These are phyloP conservation scores for Sabuloglossum arenarium DNA, from an alignment of 495 filamentous ascomycete species.

Conservation along the genomic window DNA sequence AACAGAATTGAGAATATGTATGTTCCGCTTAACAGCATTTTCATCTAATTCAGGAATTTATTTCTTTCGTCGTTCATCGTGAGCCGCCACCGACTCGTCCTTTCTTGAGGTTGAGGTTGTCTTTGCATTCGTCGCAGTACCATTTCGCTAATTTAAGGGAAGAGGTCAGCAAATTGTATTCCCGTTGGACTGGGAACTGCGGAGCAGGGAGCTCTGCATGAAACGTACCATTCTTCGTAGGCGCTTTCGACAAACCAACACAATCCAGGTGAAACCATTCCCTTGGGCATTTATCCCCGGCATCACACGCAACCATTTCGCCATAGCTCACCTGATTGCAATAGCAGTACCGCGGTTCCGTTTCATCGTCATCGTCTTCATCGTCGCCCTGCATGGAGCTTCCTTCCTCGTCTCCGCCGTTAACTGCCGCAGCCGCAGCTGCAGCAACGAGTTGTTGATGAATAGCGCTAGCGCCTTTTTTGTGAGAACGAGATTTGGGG, in stretches of 20 bases:
- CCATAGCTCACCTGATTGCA: constrained; percentile 88
- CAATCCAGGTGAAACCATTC: constrained; percentile 97
- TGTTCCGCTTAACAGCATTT: too few species aligned
- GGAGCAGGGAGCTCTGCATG: too few species aligned
- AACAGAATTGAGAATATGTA: too few species aligned
- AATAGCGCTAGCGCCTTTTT: constrained; percentile 30
- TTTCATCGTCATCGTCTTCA: constrained; percentile 45
- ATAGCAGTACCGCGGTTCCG: constrained; percentile 81
- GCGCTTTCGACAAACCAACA: constrained; percentile 70
- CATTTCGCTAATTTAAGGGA: constrained; percentile 46
- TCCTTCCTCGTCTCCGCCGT: constrained; percentile 9
- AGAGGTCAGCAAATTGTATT: neutral
- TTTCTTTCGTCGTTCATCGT: neutral
- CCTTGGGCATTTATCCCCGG: constrained; percentile 48
- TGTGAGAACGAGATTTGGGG: constrained; percentile 42
- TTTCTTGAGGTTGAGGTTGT: constrained; percentile 40
- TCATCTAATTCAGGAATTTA: too few species aligned
- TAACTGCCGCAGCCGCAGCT: constrained; percentile 17
- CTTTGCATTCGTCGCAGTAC: constrained; percentile 78
- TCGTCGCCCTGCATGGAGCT: constrained; percentile 12
- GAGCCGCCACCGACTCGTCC: neutral
- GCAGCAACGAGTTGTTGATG: constrained; percentile 11
- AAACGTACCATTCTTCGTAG: constrained; percentile 55
- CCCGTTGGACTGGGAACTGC: too few species aligned
- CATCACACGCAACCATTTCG: constrained; percentile 97